Evolutionary conservation across 2,329 filamentous ascomycete species (phyloP).

Genomic region (Colletotrichum sp.): DNA sequence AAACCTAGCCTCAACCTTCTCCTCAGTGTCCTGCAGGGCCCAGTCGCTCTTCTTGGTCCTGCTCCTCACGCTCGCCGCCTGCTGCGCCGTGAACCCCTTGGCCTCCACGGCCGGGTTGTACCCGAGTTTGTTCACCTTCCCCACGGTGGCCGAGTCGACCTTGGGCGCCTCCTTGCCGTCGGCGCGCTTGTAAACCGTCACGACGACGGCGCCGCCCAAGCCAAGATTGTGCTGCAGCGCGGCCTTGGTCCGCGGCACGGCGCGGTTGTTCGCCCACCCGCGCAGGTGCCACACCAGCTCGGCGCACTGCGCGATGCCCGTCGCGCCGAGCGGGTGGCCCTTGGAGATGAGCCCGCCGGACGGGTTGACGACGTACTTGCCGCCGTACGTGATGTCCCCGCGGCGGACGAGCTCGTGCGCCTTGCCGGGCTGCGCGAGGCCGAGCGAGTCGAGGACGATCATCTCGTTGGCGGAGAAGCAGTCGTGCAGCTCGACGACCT

Average conservation of each 20-base stretch:
- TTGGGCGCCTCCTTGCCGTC: slow-evolving; percentile 72
- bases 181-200: slow-evolving; percentile 85
- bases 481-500: slow-evolving; percentile 92
- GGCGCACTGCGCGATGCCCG: slow-evolving; percentile 93
- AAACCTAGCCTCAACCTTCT: slow-evolving; percentile 45
- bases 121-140: slow-evolving; percentile 71
- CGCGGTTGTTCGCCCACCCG: slow-evolving; percentile 93
- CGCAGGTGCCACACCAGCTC: slow-evolving; percentile 95
- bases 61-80: slow-evolving; percentile 75
- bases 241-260: slow-evolving; percentile 69
- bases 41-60: slow-evolving; percentile 69
- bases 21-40: slow-evolving; percentile 72
- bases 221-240: slow-evolving; percentile 94
- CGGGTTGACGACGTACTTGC: slow-evolving; percentile 85
- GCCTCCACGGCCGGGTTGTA: slow-evolving; percentile 94
- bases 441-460: slow-evolving; percentile 86
- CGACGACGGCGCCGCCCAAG: slow-evolving; percentile 87
- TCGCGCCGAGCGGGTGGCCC: slow-evolving; percentile 92
- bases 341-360: slow-evolving; percentile 95
- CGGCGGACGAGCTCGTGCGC: slow-evolving; percentile 88
- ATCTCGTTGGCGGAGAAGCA: slow-evolving; percentile 97
- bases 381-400: slow-evolving; percentile 92
- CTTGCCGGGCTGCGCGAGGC: slow-evolving; percentile 78
- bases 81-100: slow-evolving; percentile 82
- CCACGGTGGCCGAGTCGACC: slow-evolving; percentile 69